These are phyloP conservation scores for Pulicaria dysenterica DNA, from an alignment of 129 eudicot genomes.

Conservation along the genomic window DNA sequence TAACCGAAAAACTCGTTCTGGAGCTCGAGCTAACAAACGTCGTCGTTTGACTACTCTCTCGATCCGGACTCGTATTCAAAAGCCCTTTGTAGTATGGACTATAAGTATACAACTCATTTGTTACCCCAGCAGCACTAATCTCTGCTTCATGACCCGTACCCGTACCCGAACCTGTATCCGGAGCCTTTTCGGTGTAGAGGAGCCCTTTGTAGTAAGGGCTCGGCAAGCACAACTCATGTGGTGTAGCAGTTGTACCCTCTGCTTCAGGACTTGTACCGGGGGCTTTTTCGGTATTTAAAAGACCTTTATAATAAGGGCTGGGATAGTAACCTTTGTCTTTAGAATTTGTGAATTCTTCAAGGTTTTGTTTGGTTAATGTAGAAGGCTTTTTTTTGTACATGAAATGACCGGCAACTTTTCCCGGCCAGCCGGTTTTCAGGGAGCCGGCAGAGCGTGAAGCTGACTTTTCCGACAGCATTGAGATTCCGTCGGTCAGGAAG, in stretches of 20 bases:
- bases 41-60: conserved; percentile 57
- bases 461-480: not conserved
- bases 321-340: conserved; percentile 29
- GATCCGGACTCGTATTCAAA: conserved; percentile 43
- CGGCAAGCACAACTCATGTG: conserved; percentile 19
- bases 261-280: conserved; percentile 29
- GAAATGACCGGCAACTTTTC: conserved; percentile 16
- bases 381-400: conserved; percentile 20
- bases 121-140: conserved; percentile 1
- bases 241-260: conserved; percentile 23
- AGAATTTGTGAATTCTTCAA: conserved; percentile 22
- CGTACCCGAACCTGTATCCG: not conserved
- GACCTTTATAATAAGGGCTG: conserved; percentile 50
- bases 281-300: conserved; percentile 28
- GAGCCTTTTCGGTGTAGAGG: conserved; percentile 28
- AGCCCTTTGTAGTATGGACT: conserved; percentile 51
- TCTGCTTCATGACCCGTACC: conserved; percentile 38
- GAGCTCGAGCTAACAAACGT: conserved; percentile 43
- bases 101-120: conserved; percentile 22
- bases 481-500: conserved; percentile 7
- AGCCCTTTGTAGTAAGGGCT: conserved; percentile 42
- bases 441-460: conserved; percentile 19
- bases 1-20: conserved; percentile 43
- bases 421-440: conserved; percentile 14
- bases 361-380: conserved; percentile 36